Conservation (phyloP, 352 stramenopile species). For the Blastocystis sp. region DNA sequence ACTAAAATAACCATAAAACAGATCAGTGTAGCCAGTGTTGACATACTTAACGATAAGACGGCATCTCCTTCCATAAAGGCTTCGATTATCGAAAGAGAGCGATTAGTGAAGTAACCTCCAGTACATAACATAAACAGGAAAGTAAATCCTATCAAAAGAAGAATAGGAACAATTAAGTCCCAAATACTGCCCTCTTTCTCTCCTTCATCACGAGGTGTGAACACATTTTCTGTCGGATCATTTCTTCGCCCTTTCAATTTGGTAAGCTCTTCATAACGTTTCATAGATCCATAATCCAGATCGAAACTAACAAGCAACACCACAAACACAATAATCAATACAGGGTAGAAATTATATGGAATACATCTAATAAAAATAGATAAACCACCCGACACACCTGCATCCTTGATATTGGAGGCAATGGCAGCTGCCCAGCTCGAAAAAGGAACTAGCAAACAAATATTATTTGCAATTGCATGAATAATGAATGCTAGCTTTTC, state of each 20-base stretch:
- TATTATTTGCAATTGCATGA: constrained; percentile 57
- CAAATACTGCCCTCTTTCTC: constrained; percentile 44
- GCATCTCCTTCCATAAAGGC: constrained; percentile 58
- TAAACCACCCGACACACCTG: constrained; percentile 9
- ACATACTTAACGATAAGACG: constrained; percentile 29
- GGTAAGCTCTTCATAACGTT: constrained; percentile 29
- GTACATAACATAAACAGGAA: constrained; percentile 65
- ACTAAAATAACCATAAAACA: constrained; percentile 21
- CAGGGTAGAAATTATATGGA: constrained; percentile 55
- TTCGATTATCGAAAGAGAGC: constrained; percentile 14
- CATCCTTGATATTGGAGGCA: constrained; percentile 54
- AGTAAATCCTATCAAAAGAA: constrained; percentile 57
- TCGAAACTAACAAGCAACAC: constrained; percentile 43
- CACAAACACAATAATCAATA: constrained; percentile 53
- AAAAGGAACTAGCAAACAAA: constrained; percentile 50
- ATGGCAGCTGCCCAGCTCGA: constrained; percentile 65
- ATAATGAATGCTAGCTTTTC: constrained; percentile 66
- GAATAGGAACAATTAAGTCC: constrained; percentile 58
- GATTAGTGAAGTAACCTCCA: constrained; percentile 44
- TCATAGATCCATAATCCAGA: constrained; percentile 50
- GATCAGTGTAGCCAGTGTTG: constrained; percentile 11
- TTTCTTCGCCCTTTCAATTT: background rate
- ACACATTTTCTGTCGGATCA: background rate
- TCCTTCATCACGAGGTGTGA: background rate
- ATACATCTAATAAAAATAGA: constrained; percentile 52